Evolutionary conservation across 2,329 filamentous ascomycete genomes (phyloP).

Genomic region (Seiridium cupressi): DNA sequence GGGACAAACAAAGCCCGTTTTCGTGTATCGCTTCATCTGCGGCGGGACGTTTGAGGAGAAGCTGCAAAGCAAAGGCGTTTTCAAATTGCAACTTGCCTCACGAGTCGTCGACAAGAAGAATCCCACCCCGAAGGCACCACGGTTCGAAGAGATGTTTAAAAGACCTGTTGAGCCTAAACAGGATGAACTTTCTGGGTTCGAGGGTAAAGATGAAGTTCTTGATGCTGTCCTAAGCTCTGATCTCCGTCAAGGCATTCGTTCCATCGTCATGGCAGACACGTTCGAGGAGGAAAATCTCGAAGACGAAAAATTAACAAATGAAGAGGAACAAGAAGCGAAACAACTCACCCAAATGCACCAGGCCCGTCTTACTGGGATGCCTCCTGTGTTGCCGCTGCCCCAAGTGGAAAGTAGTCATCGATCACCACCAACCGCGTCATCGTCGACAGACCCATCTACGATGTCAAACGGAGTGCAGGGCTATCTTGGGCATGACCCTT

Average conservation of each 20-base stretch:
- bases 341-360: constrained; percentile 27
- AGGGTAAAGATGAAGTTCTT: constrained; percentile 64
- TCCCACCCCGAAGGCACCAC: constrained; percentile 63
- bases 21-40: constrained; percentile 77
- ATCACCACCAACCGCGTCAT: neutral
- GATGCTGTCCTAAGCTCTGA: constrained; percentile 41
- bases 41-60: constrained; percentile 78
- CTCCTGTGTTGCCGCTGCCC: neutral
- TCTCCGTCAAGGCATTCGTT: constrained; percentile 41
- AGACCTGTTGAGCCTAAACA: constrained; percentile 51
- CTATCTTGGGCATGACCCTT: no score
- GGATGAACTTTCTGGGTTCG: constrained; percentile 49
- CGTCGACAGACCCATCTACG: no score
- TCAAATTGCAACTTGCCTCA: constrained; percentile 77
- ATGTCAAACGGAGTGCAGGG: no score
- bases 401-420: neutral
- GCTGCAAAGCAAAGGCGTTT: constrained; percentile 71
- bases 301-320: constrained; percentile 50
- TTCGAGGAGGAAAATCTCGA: constrained; percentile 70
- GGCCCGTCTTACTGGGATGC: constrained; percentile 16
- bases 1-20: constrained; percentile 77
- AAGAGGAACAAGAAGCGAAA: constrained; percentile 58
- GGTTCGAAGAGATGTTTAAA: constrained; percentile 57
- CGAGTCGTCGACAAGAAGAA: constrained; percentile 84
- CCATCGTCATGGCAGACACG: constrained; percentile 67